A percentile compares a stretch with the other conserved stretches of the same genome.
Conservation (phyloP, 805 yeast genomes). For the Sugiyamaella qingdaonensis region DNA sequence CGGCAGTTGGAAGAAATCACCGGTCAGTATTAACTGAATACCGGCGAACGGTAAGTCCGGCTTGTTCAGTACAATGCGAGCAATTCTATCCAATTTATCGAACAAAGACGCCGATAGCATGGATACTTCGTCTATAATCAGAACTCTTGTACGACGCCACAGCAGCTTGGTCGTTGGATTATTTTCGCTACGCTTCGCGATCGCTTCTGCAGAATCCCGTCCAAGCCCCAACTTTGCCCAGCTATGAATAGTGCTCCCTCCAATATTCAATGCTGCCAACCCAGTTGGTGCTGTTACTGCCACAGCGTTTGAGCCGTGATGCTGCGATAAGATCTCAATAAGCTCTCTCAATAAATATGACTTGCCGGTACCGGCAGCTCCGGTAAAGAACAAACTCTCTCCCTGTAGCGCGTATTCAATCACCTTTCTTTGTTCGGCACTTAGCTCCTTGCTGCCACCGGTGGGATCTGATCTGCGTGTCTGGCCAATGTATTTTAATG, state of each 20-base stretch:
- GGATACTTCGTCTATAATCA: constrained; percentile 87
- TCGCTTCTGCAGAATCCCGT: constrained; percentile 39
- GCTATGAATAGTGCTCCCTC: constrained; percentile 77
- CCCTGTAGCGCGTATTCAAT: constrained; percentile 51
- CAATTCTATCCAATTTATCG: constrained; percentile 67
- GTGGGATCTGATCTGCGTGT: not conserved
- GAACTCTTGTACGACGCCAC: constrained; percentile 66
- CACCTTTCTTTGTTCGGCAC: constrained; percentile 48
- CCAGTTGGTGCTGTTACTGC: constrained; percentile 91
- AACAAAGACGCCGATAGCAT: constrained; percentile 82
- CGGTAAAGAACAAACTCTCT: constrained; percentile 79
- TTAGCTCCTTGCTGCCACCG: not conserved
- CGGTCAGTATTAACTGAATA: constrained; percentile 79
- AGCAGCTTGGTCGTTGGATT: constrained; percentile 42
- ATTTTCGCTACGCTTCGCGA: constrained; percentile 45
- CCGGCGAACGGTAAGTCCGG: constrained; percentile 78
- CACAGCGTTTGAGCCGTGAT: constrained; percentile 36
- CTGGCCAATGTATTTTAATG: not conserved
- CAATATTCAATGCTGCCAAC: constrained; percentile 82
- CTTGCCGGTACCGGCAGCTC: constrained; percentile 98
- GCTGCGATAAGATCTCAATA: constrained; percentile 45
- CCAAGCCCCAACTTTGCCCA: constrained; percentile 80
- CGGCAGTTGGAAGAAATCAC: constrained; percentile 94
- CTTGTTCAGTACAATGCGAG: constrained; percentile 32
- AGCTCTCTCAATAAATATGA: constrained; percentile 70